Percentiles rank a stretch among this genome's conserved stretches.
Conservation (phyloP, 495 filamentous ascomycete species). For the Evernia prunastri region DNA sequence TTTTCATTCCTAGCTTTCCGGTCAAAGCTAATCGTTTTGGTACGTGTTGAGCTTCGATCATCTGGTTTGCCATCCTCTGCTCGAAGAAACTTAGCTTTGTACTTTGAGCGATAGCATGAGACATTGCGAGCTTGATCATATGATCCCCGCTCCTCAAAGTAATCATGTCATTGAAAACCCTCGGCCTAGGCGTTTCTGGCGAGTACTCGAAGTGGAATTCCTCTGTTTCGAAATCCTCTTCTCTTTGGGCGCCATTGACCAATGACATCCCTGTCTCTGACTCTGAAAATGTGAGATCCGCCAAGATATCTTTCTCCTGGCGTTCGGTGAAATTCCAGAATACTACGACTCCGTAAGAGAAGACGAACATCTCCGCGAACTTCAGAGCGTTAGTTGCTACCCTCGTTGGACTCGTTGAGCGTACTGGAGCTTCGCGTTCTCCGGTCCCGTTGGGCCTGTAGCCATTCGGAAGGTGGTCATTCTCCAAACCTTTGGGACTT, state of each 20-base stretch:
- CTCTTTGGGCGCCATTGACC: conserved; percentile 62
- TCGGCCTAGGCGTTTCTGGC: conserved; percentile 69
- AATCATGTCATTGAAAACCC: conserved; percentile 99
- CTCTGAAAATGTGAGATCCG: conserved; percentile 87
- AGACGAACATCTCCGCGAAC: conserved; percentile 96
- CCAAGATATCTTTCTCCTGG: conserved; percentile 94
- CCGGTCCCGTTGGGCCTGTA: conserved; percentile 15
- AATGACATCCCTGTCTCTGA: conserved; percentile 51
- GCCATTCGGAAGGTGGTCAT: conserved; percentile 21
- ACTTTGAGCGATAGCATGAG: conserved; percentile 93
- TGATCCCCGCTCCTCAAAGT: conserved; percentile 90
- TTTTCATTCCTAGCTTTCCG: conserved; percentile 83
- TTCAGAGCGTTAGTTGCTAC: conserved; percentile 57
- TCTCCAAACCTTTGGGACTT: conserved; percentile 30
- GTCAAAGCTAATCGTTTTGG: conserved; percentile 83
- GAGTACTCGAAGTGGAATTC: conserved; percentile 98
- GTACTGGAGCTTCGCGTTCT: conserved; percentile 20
- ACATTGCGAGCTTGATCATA: conserved; percentile 98
- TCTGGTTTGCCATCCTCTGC: conserved; percentile 90
- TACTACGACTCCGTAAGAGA: conserved; percentile 94
- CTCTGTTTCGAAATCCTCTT: conserved; percentile 93
- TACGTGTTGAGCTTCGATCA: conserved; percentile 86
- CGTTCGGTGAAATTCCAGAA: conserved; percentile 97
- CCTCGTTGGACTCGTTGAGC: conserved; percentile 37
- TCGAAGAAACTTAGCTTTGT: conserved; percentile 97